Evolutionary conservation across 148 eudicot genomes (phyloP), one percentile per base, ranked within the genome.

Genomic region (Gaultheria prostrata): DNA sequence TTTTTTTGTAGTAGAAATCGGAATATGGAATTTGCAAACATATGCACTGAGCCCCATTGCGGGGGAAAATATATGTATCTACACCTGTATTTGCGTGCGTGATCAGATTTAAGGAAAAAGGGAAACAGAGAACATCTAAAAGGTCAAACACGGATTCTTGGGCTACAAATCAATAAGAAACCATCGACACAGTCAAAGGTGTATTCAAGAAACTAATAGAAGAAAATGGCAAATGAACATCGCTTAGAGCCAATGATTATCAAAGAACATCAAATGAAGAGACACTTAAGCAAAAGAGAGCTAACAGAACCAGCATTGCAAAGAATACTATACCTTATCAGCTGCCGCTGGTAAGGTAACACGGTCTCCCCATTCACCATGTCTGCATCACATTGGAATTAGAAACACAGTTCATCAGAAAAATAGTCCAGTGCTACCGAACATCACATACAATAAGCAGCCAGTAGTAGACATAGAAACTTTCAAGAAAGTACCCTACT

Each of bases 281-380:
- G 48, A 21, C 5, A 61, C 6, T n/a, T 20, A 1, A 33, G n/a
- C 1, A 61, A 43, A 32, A 54, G 35, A 53, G n/a, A 28, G 39
- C n/a, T 21, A 1, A 21, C 24, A 39, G 13, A 80, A 80, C 21
- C 48, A 30, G 72, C 14, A n/a, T 11, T 48, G 78, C 26, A 63
- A 82, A 83, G 78, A 83, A 73, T 59, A 63, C 51, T 80, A 51
- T 71, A 95, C 98, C 94, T 88, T 90, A 81, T 95, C 98, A 84
- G 98, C 97, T 30, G 98, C 98, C 39, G 98, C 98, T 90, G 93
- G 98, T 86, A 95, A 89, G 24, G 98, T 95, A 76, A 95, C 87
- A 86, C 92, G 98, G 88, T 93, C 97, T 67, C 97, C 98, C 97
- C 98, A 95, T 89, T 95, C 95, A 83, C 98, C 97, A 46, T 88